Evolutionary conservation across 75 land plant species (phyloP), one percentile per base, ranked within the genome.

Genomic region (Cunninghamia lanceolata): DNA sequence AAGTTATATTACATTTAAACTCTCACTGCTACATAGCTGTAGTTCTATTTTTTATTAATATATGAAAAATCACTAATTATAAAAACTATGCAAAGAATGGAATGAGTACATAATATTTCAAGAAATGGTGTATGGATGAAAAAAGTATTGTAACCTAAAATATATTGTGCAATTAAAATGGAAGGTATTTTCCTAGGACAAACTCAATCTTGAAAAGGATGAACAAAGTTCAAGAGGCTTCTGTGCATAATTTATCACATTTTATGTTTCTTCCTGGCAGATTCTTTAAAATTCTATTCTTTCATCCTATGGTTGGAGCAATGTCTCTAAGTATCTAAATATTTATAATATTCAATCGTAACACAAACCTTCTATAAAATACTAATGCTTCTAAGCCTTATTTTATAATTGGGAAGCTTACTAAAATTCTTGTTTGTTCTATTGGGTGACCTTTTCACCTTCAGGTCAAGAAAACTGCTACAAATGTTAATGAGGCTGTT

Each of bases 391-490:
- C 30, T n/a, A 25, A 54, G 17, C 25, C 68, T 68, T 68, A 19
- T 68, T 25, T 68, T 68, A 68, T 68, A 9, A 68, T 68, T 4
- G n/a, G 34, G 32, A 68, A 68, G 8, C 1, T 68, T 28, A 28
- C 4, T n/a, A 17, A 54, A 52, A 34, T 77, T 81, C 28, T 81
- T 35, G 70, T 86, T 50, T 74, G 54, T 84, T 43, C 16, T 84
- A 42, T 53, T 32, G 74, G 74, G 30, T 70, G 74, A 28, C 74
- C 34, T 30, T 70, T 70, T 70, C 34, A 11, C 14, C 35, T 70
- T 83, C 87, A 96, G 97, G 93, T 96, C 79, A 93, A 91, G 87
- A 89, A 90, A 85, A 96, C 97, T 87, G 97, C 97, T 40, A 89
- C 87, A 85, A 96, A 96, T 94, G 93, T 96, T 83, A 92, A 94